Percentiles rank a stretch among this genome's conserved stretches.
phyloP scores from a whole-genome alignment of 1,139 yeast species.

The Wickerhamomyces sp. region DNA sequence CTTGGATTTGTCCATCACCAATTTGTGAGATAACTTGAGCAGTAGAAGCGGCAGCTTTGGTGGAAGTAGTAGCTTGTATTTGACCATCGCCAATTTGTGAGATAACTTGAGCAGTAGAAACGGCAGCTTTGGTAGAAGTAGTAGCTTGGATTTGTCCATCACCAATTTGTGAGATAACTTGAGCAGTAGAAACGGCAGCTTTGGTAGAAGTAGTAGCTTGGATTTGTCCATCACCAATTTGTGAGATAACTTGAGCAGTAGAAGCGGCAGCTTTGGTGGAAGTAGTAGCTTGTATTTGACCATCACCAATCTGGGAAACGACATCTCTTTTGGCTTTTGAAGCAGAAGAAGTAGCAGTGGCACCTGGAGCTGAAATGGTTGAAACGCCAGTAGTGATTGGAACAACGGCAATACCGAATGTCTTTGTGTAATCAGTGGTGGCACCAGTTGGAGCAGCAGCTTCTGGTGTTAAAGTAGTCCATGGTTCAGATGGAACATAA shows the following conservation, averaged over 20 bases:
- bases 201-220: slow-evolving; percentile 25
- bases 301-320: slow-evolving; percentile 53
- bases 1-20: slow-evolving; percentile 24
- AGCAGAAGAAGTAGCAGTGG: slow-evolving; percentile 31
- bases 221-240: slow-evolving; percentile 29
- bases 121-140: slow-evolving; percentile 20
- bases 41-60: slow-evolving; percentile 25
- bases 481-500: slow-evolving; percentile 64
- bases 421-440: slow-evolving; percentile 50
- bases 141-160: slow-evolving; percentile 26
- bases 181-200: slow-evolving; percentile 17
- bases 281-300: slow-evolving; percentile 41
- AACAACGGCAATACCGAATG: slow-evolving; percentile 67
- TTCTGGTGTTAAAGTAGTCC: slow-evolving; percentile 67
- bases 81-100: slow-evolving; percentile 33
- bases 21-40: slow-evolving; percentile 20
- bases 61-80: slow-evolving; percentile 25
- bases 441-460: slow-evolving; percentile 52
- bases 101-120: slow-evolving; percentile 19
- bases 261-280: slow-evolving; percentile 10
- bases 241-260: slow-evolving; percentile 7
- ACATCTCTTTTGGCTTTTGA: slow-evolving; percentile 23
- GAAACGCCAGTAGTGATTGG: slow-evolving; percentile 40
- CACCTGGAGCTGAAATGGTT: slow-evolving; percentile 15
- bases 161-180: slow-evolving; percentile 19